Conservation (phyloP, 169 alveolate species). For the Plasmodium gaboni region DNA sequence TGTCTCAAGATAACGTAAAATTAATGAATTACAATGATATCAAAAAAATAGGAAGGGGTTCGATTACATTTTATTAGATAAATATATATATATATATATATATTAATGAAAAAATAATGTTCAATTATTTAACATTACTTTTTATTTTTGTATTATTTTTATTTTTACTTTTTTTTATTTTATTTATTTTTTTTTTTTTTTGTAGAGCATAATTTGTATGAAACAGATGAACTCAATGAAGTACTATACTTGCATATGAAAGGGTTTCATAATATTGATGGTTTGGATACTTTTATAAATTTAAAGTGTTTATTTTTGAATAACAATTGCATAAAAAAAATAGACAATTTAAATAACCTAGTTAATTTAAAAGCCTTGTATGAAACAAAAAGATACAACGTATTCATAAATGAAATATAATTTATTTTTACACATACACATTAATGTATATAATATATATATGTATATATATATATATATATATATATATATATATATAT, state of each 20-base stretch:
- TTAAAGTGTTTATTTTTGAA: constrained; percentile 93
- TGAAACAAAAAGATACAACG: constrained; percentile 13
- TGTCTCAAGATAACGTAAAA: not conserved
- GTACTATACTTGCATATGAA: constrained; percentile 93
- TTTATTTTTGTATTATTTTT: not conserved
- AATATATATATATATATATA: not conserved
- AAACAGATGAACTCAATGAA: constrained; percentile 93
- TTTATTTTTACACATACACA: not conserved
- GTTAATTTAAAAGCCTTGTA: constrained; percentile 90
- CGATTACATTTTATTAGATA: not conserved
- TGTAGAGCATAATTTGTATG: constrained; percentile 85
- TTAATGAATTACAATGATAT: constrained; percentile 38
- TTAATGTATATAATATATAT: constrained; percentile 4
- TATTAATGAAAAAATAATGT: not conserved
- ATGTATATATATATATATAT: not conserved
- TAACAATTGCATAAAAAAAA: constrained; percentile 92
- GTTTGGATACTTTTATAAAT: constrained; percentile 90
- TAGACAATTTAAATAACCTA: constrained; percentile 89
- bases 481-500: not conserved
- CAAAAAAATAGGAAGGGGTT: constrained; percentile 60
- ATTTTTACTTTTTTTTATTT: not conserved
- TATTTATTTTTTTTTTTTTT: not conserved
- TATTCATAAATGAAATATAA: not conserved
- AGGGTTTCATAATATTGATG: constrained; percentile 92
- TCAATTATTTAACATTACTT: not conserved